Evolutionary conservation across 2,329 filamentous ascomycete genomes (phyloP).

Genomic region (Hymenoscyphus repandus): DNA sequence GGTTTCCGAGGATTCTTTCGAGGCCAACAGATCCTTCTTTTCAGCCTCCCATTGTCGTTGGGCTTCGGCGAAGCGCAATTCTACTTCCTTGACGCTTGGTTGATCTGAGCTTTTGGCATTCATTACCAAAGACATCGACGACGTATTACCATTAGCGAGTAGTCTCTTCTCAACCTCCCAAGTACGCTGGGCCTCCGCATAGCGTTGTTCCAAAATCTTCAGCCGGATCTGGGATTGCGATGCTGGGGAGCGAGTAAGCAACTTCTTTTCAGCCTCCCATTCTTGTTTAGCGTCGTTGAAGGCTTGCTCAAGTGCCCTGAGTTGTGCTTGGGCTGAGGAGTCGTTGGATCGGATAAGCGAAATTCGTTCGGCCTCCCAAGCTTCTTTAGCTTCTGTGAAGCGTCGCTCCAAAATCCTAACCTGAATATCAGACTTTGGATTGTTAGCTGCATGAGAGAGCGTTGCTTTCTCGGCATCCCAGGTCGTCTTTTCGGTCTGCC

Average conservation of each 20-base stretch:
- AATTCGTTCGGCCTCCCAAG: no score
- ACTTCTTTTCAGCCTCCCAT: conserved; percentile 37
- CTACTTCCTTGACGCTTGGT: not conserved
- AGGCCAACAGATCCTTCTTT: not conserved
- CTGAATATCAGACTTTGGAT: no score
- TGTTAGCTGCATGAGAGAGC: no score
- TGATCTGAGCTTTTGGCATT: no score
- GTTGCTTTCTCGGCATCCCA: no score
- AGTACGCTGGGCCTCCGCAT: not conserved
- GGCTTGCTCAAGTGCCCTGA: conserved; percentile 32
- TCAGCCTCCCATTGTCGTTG: not conserved
- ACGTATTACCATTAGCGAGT: not conserved
- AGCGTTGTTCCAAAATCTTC: not conserved
- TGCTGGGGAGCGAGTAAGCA: conserved; percentile 22
- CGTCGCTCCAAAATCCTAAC: no score
- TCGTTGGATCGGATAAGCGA: conserved; percentile 14
- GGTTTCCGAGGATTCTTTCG: not conserved
- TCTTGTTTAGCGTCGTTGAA: conserved; percentile 39
- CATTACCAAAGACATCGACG: no score
- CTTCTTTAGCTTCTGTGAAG: no score
- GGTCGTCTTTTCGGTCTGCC: no score
- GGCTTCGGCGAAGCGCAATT: not conserved
- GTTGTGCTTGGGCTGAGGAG: conserved; percentile 16
- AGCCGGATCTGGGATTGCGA: not conserved
- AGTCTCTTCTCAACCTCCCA: conserved; percentile 1